A percentile compares a stretch with the other conserved stretches of the same genome.
Conservation (phyloP, 352 stramenopile genomes). For the Phytophthora multivora region DNA sequence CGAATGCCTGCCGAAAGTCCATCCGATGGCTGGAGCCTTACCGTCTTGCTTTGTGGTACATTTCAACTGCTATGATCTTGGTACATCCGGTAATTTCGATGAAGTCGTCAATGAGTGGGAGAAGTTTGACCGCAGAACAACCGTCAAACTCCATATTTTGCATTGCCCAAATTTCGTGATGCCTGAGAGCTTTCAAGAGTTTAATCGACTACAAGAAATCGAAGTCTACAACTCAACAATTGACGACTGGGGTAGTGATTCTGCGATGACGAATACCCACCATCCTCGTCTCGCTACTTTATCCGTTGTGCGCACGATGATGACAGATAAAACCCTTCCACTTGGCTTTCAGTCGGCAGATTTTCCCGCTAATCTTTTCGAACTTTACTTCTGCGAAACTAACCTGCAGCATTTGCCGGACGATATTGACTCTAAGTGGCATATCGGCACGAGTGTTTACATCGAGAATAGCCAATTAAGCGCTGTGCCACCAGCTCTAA, state of each 20-base stretch:
- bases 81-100: not conserved
- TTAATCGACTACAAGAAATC: constrained; percentile 35
- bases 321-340: constrained; percentile 36
- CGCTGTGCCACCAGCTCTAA: constrained; percentile 4
- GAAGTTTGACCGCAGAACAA: constrained; percentile 25
- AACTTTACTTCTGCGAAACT: constrained; percentile 40
- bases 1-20: constrained; percentile 23
- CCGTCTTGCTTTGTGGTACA: constrained; percentile 37
- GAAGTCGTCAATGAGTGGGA: constrained; percentile 14
- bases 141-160: constrained; percentile 29
- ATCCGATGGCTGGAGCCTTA: constrained; percentile 32
- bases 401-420: constrained; percentile 41
- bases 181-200: constrained; percentile 28
- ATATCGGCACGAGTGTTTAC: constrained; percentile 3
- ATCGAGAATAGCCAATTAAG: constrained; percentile 22
- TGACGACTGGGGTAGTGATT: constrained; percentile 24
- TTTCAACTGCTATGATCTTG: constrained; percentile 35
- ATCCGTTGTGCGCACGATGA: constrained; percentile 31
- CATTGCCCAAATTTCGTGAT: constrained; percentile 40
- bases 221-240: constrained; percentile 48
- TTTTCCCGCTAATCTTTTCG: constrained; percentile 33
- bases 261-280: constrained; percentile 26
- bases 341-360: constrained; percentile 32
- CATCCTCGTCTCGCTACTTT: constrained; percentile 40
- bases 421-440: constrained; percentile 44